Conservation (phyloP, 208 protist genomes). For the Leishmania guyanensis region DNA sequence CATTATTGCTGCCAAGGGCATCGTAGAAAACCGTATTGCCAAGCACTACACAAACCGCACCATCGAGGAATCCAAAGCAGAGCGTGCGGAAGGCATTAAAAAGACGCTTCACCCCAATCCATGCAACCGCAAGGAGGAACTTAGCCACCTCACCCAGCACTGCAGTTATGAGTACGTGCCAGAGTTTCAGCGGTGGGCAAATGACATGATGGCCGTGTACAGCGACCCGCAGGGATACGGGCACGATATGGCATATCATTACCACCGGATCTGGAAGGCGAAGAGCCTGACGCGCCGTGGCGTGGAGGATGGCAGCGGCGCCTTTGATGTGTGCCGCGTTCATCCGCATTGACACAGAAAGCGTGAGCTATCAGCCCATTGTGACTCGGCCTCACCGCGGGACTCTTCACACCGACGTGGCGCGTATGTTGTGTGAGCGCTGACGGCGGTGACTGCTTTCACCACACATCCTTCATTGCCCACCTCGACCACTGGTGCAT, state of each 20-base stretch:
- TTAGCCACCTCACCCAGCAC: conserved; percentile 85
- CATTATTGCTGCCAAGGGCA: conserved; percentile 81
- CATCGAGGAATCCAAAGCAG: conserved; percentile 72
- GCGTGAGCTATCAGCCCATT: not conserved
- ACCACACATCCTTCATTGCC: not conserved
- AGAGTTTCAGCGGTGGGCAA: conserved; percentile 92
- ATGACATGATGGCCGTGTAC: conserved; percentile 92
- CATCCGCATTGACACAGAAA: conserved; percentile 36
- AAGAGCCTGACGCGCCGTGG: conserved; percentile 77
- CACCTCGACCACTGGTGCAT: not conserved
- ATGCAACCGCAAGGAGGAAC: conserved; percentile 81
- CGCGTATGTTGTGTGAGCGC: not conserved
- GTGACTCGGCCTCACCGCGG: not conserved
- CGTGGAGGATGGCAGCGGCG: conserved; percentile 83
- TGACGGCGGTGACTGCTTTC: not conserved
- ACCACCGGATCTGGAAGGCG: conserved; percentile 91
- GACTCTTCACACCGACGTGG: too few relatives aligned
- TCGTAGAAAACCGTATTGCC: conserved; percentile 86
- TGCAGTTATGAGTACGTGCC: conserved; percentile 91
- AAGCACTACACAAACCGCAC: conserved; percentile 88
- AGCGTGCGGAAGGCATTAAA: conserved; percentile 49
- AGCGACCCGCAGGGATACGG: conserved; percentile 84
- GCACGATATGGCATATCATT: conserved; percentile 92
- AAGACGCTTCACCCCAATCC: conserved; percentile 75
- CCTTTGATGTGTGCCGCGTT: conserved; percentile 72